These are phyloP conservation scores for Sugiyamaella castrensis DNA, from an alignment of 1,139 yeast species.

Conservation along the genomic window DNA sequence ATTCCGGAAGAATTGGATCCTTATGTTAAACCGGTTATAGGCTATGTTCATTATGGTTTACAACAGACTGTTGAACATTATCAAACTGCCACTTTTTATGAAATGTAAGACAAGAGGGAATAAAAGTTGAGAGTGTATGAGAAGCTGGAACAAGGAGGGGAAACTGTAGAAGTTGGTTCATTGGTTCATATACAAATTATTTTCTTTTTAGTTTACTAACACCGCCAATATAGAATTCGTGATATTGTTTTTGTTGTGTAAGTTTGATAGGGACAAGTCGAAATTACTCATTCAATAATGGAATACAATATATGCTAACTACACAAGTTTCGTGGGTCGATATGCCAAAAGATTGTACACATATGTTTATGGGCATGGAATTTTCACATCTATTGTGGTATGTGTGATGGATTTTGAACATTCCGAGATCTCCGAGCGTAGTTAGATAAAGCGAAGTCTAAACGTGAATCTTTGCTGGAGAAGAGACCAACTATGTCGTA, in stretches of 20 bases:
- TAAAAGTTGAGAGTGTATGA: no score
- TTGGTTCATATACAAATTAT: no score
- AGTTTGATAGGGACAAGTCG: slow-evolving; percentile 5
- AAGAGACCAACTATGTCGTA: background rate
- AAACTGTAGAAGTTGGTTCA: no score
- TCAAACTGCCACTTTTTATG: slow-evolving; percentile 19
- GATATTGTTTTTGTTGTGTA: slow-evolving; percentile 27
- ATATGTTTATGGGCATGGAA: slow-evolving; percentile 19
- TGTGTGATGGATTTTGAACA: background rate
- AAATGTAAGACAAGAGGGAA: slow-evolving; percentile 20
- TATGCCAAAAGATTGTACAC: slow-evolving; percentile 20
- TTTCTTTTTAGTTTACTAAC: background rate
- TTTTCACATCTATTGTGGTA: slow-evolving; percentile 12
- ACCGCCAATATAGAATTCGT: slow-evolving; percentile 19
- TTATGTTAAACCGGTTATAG: background rate
- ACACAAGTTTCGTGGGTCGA: slow-evolving; percentile 15
- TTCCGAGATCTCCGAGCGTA: background rate
- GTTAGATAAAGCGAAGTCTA: background rate
- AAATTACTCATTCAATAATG: background rate
- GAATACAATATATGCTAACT: slow-evolving; percentile 17
- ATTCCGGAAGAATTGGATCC: slow-evolving; percentile 7
- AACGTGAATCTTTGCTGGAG: background rate
- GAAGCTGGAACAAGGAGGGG: background rate
- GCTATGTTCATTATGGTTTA: background rate
- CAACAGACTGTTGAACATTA: slow-evolving; percentile 15